Evolutionary conservation across 148 eudicot genomes (phyloP), one percentile per base, ranked within the genome.

Genomic region (Spergularia marina): DNA sequence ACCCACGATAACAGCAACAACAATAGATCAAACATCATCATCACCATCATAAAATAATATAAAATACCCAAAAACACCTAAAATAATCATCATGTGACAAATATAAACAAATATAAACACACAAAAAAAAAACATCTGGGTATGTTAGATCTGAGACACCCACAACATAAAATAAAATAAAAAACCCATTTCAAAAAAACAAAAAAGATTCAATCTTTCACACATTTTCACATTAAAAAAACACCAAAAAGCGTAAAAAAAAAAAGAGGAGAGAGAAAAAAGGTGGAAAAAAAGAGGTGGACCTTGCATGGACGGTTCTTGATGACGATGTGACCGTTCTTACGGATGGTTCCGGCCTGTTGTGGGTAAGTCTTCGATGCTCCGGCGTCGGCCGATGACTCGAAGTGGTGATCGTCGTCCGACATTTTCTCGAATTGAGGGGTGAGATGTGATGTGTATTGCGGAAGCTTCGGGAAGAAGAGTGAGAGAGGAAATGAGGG

Each of bases 351-450:
- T 59, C 82, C 82, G 12, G 82, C 82, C 18, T 68, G 74, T 10
- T 79, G 82, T 0, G 82, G 82, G 78, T 51, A 79, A 6, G 82
- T 79, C 74, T 79, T 79, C n/a, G 82, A 79, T 17, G 82, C 82
- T 23, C 82, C 82, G 7, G 82, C 73, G 39, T 79, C 82, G 4
- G 78, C 82, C 6, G 76, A 74, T 52, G 82, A 59, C 52, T 79
- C 82, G n/a, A 79, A 79, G 5, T 79, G 82, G 21, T 79, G 82
- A 63, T 79, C 82, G 40, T 79, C 82, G 78, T 79, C 82, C 0
- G 82, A 79, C 82, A 79, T 79, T 6, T 62, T 73, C n/a, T 18
- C 18, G 44, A 41, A 41, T 41, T 41, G 6, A 7, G 49, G 49
- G 10, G 49, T 44, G 49, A 41, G 34, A 30, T 30, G 36, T 2